A percentile compares a stretch with the other conserved stretches of the same genome.
Evolutionary conservation across 257 asterid species (phyloP).

Genomic region (Fraxinus americana): DNA sequence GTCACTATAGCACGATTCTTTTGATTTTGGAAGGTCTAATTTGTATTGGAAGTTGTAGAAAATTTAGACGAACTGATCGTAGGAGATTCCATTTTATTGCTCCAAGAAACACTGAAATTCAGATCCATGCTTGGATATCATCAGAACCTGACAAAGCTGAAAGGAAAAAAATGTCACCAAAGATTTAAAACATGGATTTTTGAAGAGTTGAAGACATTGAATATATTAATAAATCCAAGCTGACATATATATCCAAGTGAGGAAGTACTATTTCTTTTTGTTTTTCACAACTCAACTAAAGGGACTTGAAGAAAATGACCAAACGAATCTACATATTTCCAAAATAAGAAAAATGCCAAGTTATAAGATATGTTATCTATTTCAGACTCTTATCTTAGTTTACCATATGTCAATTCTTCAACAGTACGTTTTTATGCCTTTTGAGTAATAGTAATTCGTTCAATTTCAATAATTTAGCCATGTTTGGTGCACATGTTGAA

Average conservation of each 20-base stretch:
- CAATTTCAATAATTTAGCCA: too few relatives aligned
- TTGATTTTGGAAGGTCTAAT: constrained; percentile 37
- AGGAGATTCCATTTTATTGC: constrained; percentile 40
- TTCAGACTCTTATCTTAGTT: constrained; percentile 2
- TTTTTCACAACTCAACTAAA: not conserved
- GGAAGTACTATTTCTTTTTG: not conserved
- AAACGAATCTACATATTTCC: constrained; percentile 1
- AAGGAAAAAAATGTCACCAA: too few relatives aligned
- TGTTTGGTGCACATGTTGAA: too few relatives aligned
- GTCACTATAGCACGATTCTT: not conserved
- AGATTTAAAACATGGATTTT: too few relatives aligned
- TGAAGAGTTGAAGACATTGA: too few relatives aligned
- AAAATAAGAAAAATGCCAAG: constrained; percentile 1
- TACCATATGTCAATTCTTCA: constrained; percentile 5
- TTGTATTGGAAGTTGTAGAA: constrained; percentile 55
- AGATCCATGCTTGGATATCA: constrained; percentile 29
- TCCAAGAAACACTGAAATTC: constrained; percentile 66
- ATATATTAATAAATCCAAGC: too few relatives aligned
- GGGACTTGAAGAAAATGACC: constrained; percentile 1
- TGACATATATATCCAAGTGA: not conserved
- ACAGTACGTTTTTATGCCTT: not conserved
- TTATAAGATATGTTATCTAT: not conserved
- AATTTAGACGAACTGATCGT: constrained; percentile 9
- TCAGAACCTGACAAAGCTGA: not conserved
- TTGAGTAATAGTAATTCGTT: not conserved